Conservation (phyloP, 768 basidiomycete species). For the Amyloporia xantha region DNA sequence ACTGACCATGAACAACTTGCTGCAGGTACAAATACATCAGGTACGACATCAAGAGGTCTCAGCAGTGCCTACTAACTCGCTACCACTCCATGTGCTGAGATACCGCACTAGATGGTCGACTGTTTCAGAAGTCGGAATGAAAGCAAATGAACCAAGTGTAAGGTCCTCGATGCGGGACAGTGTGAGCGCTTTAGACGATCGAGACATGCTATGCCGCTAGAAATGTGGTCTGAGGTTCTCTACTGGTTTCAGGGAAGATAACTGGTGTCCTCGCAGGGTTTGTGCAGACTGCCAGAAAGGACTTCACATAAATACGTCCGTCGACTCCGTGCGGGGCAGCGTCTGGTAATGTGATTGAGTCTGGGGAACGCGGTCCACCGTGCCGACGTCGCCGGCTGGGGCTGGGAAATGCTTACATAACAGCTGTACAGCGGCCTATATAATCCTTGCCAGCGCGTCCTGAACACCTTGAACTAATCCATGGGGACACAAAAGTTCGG, state of each 20-base stretch:
- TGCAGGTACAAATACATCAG: conserved; percentile 22
- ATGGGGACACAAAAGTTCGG: conserved; percentile 92
- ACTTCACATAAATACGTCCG: background rate
- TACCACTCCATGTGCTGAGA: conserved; percentile 79
- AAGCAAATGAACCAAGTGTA: conserved; percentile 57
- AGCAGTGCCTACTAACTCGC: conserved; percentile 47
- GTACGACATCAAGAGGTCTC: background rate
- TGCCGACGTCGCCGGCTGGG: background rate
- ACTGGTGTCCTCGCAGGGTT: no score
- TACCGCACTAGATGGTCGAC: conserved; percentile 71
- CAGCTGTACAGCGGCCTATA: conserved; percentile 19
- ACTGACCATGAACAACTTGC: conserved; percentile 71
- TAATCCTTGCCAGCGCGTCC: conserved; percentile 17
- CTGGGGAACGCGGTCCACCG: background rate
- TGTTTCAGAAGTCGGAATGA: conserved; percentile 51
- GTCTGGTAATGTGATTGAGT: background rate
- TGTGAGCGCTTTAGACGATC: conserved; percentile 37
- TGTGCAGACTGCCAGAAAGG: no score
- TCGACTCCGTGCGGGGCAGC: conserved; percentile 5
- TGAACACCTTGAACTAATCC: conserved; percentile 53
- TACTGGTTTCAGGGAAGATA: no score
- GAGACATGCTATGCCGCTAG: conserved; percentile 38
- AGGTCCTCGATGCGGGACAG: conserved; percentile 52
- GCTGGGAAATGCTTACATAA: conserved; percentile 41
- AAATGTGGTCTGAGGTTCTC: background rate